A percentile compares a stretch with the other conserved stretches of the same genome.
Evolutionary conservation across 139 green algal species (phyloP).

Genomic region (Micractinium sp.): DNA sequence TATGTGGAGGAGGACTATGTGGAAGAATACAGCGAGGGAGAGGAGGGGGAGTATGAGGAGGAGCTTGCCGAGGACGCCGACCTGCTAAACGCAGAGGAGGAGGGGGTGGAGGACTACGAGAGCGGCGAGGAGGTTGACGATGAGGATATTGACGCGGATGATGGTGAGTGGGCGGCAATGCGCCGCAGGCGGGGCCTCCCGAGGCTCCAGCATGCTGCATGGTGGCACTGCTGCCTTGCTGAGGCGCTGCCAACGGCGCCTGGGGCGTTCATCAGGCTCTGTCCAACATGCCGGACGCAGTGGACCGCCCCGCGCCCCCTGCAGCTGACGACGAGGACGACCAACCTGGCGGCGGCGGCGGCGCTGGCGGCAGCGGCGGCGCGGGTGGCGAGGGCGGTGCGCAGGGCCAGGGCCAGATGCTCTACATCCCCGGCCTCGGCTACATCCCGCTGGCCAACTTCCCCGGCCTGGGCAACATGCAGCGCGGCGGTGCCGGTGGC

Average conservation of each 20-base stretch:
- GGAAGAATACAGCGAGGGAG: constrained; percentile 3
- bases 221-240: neutral
- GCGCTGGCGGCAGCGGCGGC: neutral
- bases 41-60: constrained; percentile 25
- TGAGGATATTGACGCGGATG: constrained; percentile 40
- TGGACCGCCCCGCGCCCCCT: neutral
- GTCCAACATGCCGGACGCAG: neutral
- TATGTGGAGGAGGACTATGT: neutral
- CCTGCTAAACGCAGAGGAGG: constrained; percentile 23
- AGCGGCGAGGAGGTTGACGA: constrained; percentile 21
- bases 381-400: no score
- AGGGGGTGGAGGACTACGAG: constrained; percentile 34
- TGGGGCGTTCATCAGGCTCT: neutral
- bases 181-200: no score
- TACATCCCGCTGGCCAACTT: constrained; percentile 50
- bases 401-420: constrained; percentile 33
- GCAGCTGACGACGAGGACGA: constrained; percentile 49
- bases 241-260: no score
- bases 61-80: constrained; percentile 37
- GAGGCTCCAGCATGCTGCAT: neutral
- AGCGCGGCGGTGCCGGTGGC: neutral
- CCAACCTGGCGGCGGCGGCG: constrained; percentile 18
- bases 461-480: neutral
- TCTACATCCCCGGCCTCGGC: constrained; percentile 51
- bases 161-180: constrained; percentile 21